A percentile compares a stretch with the other conserved stretches of the same genome.
Evolutionary conservation across 1,284 basidiomycete genomes (phyloP).

Genomic region (Leccinum proximum): DNA sequence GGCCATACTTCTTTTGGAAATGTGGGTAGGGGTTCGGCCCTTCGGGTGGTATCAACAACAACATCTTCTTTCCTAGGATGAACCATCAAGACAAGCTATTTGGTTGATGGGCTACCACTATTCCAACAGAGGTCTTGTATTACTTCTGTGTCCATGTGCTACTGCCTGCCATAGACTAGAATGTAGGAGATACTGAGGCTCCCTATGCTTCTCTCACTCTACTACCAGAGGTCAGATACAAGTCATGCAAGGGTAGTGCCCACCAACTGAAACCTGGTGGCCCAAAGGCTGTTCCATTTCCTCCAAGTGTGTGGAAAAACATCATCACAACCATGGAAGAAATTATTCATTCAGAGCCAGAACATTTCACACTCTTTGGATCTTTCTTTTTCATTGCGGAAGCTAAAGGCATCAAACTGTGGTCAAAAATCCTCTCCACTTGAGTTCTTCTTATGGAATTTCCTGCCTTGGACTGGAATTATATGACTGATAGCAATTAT

Average conservation of each 20-base stretch:
- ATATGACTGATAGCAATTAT: neutral
- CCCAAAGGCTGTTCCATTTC: too few relatives aligned
- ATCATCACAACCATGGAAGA: neutral
- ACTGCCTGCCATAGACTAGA: slow-evolving; percentile 8
- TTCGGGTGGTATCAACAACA: neutral
- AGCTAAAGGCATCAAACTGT: slow-evolving; percentile 13
- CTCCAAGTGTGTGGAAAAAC: neutral
- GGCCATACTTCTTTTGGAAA: too few relatives aligned
- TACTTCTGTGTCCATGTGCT: slow-evolving; percentile 9
- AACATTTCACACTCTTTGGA: slow-evolving; percentile 1
- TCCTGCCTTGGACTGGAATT: neutral
- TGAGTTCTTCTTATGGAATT: neutral
- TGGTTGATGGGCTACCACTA: neutral
- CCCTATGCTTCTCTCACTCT: neutral
- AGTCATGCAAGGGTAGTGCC: neutral
- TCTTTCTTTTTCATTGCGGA: slow-evolving; percentile 18
- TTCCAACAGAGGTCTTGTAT: slow-evolving; percentile 11
- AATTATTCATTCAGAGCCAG: neutral
- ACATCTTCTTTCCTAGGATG: slow-evolving; percentile 17
- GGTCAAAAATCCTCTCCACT: neutral
- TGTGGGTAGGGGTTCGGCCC: too few relatives aligned
- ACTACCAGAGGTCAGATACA: slow-evolving; percentile 4
- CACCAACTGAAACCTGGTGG: neutral
- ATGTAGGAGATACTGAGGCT: neutral
- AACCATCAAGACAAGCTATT: slow-evolving; percentile 10